phyloP scores from a whole-genome alignment of 2,329 filamentous ascomycete species.

The Pyrenophora seminiperda region DNA sequence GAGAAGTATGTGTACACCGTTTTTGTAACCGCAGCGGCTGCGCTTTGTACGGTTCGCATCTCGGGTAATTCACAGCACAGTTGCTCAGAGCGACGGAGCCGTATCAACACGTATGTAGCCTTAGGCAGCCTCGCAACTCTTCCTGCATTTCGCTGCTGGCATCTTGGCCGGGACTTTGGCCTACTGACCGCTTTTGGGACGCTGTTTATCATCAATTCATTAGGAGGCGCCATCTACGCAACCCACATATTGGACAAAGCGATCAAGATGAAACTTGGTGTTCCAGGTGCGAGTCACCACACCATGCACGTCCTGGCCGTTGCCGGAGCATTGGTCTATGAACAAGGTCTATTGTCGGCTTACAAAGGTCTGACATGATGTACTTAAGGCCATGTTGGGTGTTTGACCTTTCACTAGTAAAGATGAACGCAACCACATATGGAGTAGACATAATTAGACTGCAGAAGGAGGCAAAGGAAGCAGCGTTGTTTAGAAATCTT shows the following conservation, averaged over 20 bases:
- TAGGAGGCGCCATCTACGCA: conserved; percentile 12
- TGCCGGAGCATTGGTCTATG: conserved; percentile 7
- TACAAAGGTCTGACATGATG: neutral
- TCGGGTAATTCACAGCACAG: neutral
- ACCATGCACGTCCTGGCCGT: conserved; percentile 9
- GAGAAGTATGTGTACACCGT: conserved; percentile 2
- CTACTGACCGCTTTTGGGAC: conserved; percentile 5
- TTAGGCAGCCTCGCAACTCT: conserved; percentile 4
- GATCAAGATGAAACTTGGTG: conserved; percentile 7
- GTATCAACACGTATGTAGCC: conserved; percentile 4
- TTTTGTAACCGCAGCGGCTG: conserved; percentile 5
- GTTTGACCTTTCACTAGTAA: neutral
- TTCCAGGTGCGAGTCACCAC: conserved; percentile 9
- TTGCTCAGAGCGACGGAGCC: neutral
- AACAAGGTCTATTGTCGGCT: conserved; percentile 7
- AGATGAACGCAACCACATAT: neutral
- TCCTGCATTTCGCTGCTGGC: neutral
- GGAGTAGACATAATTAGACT: neutral
- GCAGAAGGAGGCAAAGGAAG: neutral
- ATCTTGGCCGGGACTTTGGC: neutral
- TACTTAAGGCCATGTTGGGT: neutral
- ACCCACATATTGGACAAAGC: conserved; percentile 11
- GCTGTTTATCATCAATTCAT: conserved; percentile 8
- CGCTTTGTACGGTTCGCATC: neutral
- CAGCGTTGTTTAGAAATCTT: neutral